A percentile compares a stretch with the other conserved stretches of the same genome.
Conservation (phyloP, 805 yeast genomes). For the Candida krabiensis region DNA sequence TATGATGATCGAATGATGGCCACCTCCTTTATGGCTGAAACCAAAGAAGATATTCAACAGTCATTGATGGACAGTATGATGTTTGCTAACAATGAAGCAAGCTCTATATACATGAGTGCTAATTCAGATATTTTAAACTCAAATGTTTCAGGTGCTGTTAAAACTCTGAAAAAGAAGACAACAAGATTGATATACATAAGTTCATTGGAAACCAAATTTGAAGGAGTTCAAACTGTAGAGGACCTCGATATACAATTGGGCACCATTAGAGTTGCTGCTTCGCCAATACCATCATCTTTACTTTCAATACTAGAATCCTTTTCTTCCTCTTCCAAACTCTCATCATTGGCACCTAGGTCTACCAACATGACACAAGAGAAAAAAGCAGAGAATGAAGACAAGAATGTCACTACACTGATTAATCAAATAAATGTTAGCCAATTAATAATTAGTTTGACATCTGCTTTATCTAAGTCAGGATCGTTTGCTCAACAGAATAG, state of each 20-base stretch:
- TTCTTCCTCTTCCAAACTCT: conserved; percentile 28
- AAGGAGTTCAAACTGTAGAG: conserved; percentile 40
- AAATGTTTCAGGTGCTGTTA: conserved; percentile 1
- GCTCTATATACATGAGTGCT: conserved; percentile 82
- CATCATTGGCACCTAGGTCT: conserved; percentile 3
- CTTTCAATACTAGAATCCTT: conserved; percentile 39
- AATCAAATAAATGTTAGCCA: conserved; percentile 38
- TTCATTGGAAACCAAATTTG: conserved; percentile 42
- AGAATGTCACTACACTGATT: conserved; percentile 27
- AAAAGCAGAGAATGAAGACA: conserved; percentile 17
- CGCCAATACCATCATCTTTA: conserved; percentile 42
- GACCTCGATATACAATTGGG: conserved; percentile 42
- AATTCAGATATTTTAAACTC: conserved; percentile 48
- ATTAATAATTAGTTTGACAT: conserved; percentile 43
- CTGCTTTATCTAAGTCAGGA: conserved; percentile 45
- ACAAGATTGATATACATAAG: conserved; percentile 36
- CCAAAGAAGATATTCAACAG: conserved; percentile 30
- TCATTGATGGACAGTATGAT: conserved; percentile 54
- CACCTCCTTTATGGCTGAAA: conserved; percentile 32
- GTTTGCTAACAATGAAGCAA: conserved; percentile 67
- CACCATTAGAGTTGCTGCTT: conserved; percentile 41
- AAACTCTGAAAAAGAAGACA: conserved; percentile 4
- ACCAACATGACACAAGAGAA: conserved; percentile 18
- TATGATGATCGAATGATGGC: conserved; percentile 40
- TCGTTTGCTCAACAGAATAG: conserved; percentile 38